phyloP scores from a whole-genome alignment of 306 rosid species.

The Glycine tomentella region DNA sequence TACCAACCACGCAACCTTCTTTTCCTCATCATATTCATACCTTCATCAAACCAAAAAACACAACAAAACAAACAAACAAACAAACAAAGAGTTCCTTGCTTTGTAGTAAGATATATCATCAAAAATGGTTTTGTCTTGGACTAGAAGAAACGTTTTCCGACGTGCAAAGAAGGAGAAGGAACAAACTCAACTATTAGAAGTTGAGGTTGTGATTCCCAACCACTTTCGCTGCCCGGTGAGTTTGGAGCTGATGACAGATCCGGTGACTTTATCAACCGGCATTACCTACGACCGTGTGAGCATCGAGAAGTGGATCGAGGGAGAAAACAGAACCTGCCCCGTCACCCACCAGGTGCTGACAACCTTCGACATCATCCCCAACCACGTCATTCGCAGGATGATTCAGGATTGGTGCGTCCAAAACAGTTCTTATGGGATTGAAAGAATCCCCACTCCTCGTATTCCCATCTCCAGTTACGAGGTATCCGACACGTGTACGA shows the following conservation, averaged over 20 bases:
- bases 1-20: background rate
- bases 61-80: background rate
- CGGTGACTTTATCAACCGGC: slow-evolving; percentile 78
- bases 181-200: slow-evolving; percentile 35
- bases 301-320: slow-evolving; percentile 83
- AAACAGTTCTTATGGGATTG: slow-evolving; percentile 63
- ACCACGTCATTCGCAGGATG: slow-evolving; percentile 71
- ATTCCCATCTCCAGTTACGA: slow-evolving; percentile 53
- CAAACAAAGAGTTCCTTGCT: no score
- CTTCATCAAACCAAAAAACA: no score
- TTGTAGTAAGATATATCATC: background rate
- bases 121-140: slow-evolving; percentile 76
- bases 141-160: slow-evolving; percentile 56
- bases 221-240: slow-evolving; percentile 81
- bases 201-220: slow-evolving; percentile 62
- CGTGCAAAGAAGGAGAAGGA: slow-evolving; percentile 44
- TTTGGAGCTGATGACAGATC: slow-evolving; percentile 82
- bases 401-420: slow-evolving; percentile 92
- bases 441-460: slow-evolving; percentile 83
- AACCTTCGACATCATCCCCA: slow-evolving; percentile 68
- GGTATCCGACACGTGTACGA: slow-evolving; percentile 52
- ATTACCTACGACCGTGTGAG: slow-evolving; percentile 81
- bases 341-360: slow-evolving; percentile 66
- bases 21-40: background rate
- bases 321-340: slow-evolving; percentile 70